Base-by-base conservation (phyloP, 495 filamentous ascomycete species). In the Podospora didyma region DNA sequence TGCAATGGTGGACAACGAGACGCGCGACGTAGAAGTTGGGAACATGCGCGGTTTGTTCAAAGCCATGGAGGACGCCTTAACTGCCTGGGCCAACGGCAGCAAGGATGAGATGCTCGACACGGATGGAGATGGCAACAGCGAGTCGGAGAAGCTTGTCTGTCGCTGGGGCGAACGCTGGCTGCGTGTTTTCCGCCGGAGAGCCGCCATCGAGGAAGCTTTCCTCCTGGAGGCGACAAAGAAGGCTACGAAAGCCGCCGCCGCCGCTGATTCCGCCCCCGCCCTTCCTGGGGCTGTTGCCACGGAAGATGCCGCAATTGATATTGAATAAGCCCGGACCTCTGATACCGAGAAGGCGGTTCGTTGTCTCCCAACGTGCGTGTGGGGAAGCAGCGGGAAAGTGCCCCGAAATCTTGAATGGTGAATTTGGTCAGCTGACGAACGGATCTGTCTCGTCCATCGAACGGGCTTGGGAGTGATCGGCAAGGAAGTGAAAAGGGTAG, bases 81-180 rank as follows among this genome's bases (percentile, higher is more conserved):
- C 84, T 2, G 83, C 83, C 7, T 86, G 95, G 70, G 89, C 90
- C 0, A 68, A 75, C 6, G 90, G 88, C 9, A 84, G 76, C 62
- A 86, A 88, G 68, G 89, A 96, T 58, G 81, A 84, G 63, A 78
- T 86, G 58, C 82, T 79, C 42, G 77, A 88, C 67, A 66, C 73
- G 19, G 69, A 9, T 31, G 26, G 69, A 9, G 70, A 76, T 16
- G 72, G 70, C 28, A 79, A 79, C 41, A 80, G 76, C 22, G 74
- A 71, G 35, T 66, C 73, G 28, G 75, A 89, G 61, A 81, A 78
- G 53, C 76, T 92, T 54, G 78, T 96, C 46, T 81, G 83, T 58
- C 81, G 81, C 54, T 97, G 93, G 94, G 93, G 86, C 3, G 80
- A 82, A 67, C 77, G 89, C 17, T 98, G 94, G 94, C 72, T 91